Base-by-base conservation (phyloP, 768 basidiomycete genomes). In the Russula abietina region DNA sequence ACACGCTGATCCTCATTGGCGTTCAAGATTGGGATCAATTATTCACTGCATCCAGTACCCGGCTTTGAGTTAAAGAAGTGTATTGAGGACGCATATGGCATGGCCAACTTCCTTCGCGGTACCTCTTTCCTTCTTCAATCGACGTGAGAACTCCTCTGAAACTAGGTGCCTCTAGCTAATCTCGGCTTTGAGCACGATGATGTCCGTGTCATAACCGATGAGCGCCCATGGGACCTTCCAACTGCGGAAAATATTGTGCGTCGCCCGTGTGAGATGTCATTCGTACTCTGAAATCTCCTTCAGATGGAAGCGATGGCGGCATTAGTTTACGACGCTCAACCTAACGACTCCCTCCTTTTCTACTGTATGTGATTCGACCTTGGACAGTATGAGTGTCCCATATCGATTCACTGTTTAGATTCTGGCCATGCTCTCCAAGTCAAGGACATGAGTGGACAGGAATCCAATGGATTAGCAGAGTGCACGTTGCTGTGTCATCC, bases 21-120 rank as follows among this genome's bases (percentile, higher is more conserved):
- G 10, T 38, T 45, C 22, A 17, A 61, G 60, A 30, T 61, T 10
- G 60, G 53, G 4, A 61, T 61, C 36, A 41, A 61, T 48, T 61
- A 55, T 6, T 4, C n/a, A 0, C 1, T 1, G 0, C 53, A 61
- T n/a, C 19, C 1, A 16, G 14, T 48, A 2, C 53, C 9, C 17
- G 1, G 4, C 24, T 16, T 61, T 3, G 10, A 6, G 16, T 26
- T 61, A 1, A 12, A 1, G 4, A 6, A 11, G n/a, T 19, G 17
- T 10, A 16, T 55, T 10, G 10, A 49, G 8, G 60, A 61, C 10
- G 54, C 54, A 1, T 8, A 32, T 9, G 5, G 10, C n/a, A 61
- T 61, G n/a, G 60, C 60, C 4, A 9, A 5, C n/a, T 61, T 55
- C 39, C 60, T 61, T 28, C n/a, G 11, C 7, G n/a, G 60, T 61